These are phyloP conservation scores for Chernovozyma aurita DNA, from an alignment of 1,139 yeast genomes.

Conservation along the genomic window DNA sequence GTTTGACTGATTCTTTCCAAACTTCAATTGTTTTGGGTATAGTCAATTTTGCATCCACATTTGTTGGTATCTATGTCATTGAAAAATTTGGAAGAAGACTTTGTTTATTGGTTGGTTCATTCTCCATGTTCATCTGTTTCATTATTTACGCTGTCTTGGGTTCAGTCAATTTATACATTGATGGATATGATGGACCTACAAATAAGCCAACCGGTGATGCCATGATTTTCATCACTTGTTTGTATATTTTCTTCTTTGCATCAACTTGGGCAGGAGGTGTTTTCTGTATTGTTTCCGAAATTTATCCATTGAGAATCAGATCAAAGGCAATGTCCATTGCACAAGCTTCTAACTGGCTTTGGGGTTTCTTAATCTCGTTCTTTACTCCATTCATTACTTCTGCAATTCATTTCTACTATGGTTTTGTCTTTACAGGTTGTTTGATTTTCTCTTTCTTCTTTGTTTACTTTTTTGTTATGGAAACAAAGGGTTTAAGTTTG, in stretches of 20 bases:
- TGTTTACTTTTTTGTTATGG: slow-evolving; percentile 55
- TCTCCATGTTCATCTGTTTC: slow-evolving; percentile 52
- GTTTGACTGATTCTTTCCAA: slow-evolving; percentile 67
- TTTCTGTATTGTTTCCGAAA: slow-evolving; percentile 74
- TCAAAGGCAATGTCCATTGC: slow-evolving; percentile 78
- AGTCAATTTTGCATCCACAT: slow-evolving; percentile 74
- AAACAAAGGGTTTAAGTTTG: slow-evolving; percentile 62
- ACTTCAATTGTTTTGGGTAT: slow-evolving; percentile 75
- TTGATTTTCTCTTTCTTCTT: slow-evolving; percentile 51
- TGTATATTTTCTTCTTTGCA: slow-evolving; percentile 80
- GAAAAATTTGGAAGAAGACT: slow-evolving; percentile 70
- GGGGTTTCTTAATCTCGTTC: slow-evolving; percentile 74
- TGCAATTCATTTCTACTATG: slow-evolving; percentile 47
- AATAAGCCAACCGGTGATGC: slow-evolving; percentile 58
- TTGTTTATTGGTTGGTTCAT: slow-evolving; percentile 49
- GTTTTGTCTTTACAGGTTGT: slow-evolving; percentile 74
- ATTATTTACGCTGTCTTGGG: slow-evolving; percentile 60
- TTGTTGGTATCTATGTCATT: slow-evolving; percentile 61
- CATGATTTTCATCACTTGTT: slow-evolving; percentile 72
- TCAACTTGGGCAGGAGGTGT: slow-evolving; percentile 86
- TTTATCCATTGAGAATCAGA: slow-evolving; percentile 74
- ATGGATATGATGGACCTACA: slow-evolving; percentile 38
- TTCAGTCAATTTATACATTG: slow-evolving; percentile 53
- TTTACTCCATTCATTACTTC: slow-evolving; percentile 67
- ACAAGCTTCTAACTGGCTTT: slow-evolving; percentile 72